Base-by-base conservation (phyloP, 2,329 filamentous ascomycete species). In the Stachybotrys elegans region DNA sequence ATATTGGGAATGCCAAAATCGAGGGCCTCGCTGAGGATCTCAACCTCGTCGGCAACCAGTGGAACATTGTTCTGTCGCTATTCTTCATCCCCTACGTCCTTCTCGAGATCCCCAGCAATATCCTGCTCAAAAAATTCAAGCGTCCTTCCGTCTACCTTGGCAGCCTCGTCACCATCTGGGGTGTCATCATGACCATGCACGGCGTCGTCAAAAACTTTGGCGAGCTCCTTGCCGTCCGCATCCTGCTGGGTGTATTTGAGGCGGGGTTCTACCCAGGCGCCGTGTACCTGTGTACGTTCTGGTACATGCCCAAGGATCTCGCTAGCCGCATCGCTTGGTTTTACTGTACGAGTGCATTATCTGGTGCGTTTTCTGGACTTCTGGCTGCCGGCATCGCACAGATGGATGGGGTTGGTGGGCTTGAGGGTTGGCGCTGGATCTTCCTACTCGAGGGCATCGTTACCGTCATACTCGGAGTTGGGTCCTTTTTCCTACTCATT, bases 91-190 rank as follows among this genome's bases (percentile, higher is more conserved):
- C 83, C 22, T 80, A 55, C 27, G 66, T 81, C 0, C 62, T 83
- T 14, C 79, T 82, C 49, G 81, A 85, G 55, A 69, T 76, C 0
- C 57, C 82, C 22, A 83, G 79, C 35, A 86, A 87, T 54, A 63
- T 84, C 22, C 59, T 86, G 12, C 72, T 86, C 37, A 86, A 86
- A 56, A 72, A 71, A 6, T 67, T 84, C 51, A 56, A 47, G 19
- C 70, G 77, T 1, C 84, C 84, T 0, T 81, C 76, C 21, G 61
- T 82, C 29, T 88, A 86, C 53, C 70, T 86, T 34, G 79, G 82
- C 0, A 61, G 71, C 3, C 84, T 86, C 48, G 84, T 87, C 71
- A 59, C 79, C 4, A 58, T 73, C 9, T 73, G 57, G 58, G 57
- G 55, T 13, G 38, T 58, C n/a, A 50, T 54, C 38, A 55, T 59